Evolutionary conservation across 257 asterid species (phyloP).

Genomic region (Rubia yunnanensis): DNA sequence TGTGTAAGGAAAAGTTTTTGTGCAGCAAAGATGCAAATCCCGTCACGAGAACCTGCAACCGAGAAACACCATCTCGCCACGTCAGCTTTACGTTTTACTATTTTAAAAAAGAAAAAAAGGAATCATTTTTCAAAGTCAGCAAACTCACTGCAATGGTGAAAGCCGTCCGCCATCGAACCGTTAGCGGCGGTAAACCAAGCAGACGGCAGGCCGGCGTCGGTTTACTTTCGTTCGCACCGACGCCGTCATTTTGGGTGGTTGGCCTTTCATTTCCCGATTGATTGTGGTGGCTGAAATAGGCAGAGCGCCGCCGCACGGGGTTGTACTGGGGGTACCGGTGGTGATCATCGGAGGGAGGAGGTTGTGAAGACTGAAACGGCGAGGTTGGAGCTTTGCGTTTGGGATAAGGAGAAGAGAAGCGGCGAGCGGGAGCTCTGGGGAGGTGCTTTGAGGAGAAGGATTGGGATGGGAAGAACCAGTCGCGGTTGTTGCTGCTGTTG

Average conservation of each 20-base stretch:
- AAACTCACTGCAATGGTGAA: constrained; percentile 37
- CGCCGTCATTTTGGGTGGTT: constrained; percentile 16
- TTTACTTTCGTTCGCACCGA: constrained; percentile 1
- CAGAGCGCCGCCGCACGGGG: constrained; percentile 35
- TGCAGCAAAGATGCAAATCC: constrained; percentile 40
- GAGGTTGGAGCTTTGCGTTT: constrained; percentile 21
- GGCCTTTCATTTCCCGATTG: constrained; percentile 27
- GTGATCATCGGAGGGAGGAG: constrained; percentile 7
- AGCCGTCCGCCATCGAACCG: constrained; percentile 37
- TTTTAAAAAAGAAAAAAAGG: background rate
- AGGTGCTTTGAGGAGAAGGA: constrained; percentile 37
- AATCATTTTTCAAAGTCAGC: constrained; percentile 2
- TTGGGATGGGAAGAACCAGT: constrained; percentile 72
- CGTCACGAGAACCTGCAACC: constrained; percentile 43
- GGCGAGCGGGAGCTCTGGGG: constrained; percentile 36
- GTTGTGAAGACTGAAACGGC: constrained; percentile 15
- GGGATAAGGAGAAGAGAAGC: constrained; percentile 53
- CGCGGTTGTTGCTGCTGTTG: constrained; percentile 24
- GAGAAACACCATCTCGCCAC: constrained; percentile 11
- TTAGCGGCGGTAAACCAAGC: constrained; percentile 10
- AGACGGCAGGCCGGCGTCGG: constrained; percentile 8
- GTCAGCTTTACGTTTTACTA: constrained; percentile 6
- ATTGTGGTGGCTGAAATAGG: constrained; percentile 4
- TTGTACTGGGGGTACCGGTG: constrained; percentile 18
- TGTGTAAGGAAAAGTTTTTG: constrained; percentile 40